A percentile compares a stretch with the other conserved stretches of the same genome.
phyloP scores from a whole-genome alignment of 176 grass and related monocot genomes.

The Rhipidocladum racemiflorum region DNA sequence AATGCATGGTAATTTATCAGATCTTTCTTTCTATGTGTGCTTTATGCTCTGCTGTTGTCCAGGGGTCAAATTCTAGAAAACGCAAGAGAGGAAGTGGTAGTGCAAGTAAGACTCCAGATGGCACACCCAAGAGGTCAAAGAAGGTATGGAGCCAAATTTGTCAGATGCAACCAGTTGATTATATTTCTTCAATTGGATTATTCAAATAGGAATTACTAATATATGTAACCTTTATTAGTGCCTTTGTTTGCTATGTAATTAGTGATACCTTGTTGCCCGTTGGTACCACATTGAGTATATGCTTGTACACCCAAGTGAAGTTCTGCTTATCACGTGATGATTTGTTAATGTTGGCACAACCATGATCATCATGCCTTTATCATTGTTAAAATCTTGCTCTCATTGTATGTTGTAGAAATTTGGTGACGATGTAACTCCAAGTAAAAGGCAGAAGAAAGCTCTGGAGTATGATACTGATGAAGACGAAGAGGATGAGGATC shows the following conservation, averaged over 20 bases:
- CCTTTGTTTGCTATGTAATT: background rate
- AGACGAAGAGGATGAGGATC: constrained; percentile 45
- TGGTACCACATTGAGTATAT: constrained; percentile 1
- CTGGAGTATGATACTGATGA: constrained; percentile 52
- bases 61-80: constrained; percentile 76
- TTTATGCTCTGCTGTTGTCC: constrained; percentile 22
- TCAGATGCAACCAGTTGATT: constrained; percentile 9
- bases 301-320: background rate
- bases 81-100: constrained; percentile 60
- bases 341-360: constrained; percentile 14
- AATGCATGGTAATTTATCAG: constrained; percentile 9
- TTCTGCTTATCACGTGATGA: constrained; percentile 25
- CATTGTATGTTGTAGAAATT: constrained; percentile 45
- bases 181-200: background rate
- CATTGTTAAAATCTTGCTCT: constrained; percentile 9
- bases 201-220: background rate
- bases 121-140: constrained; percentile 49
- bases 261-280: constrained; percentile 6
- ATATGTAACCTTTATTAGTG: background rate
- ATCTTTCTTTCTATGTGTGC: background rate
- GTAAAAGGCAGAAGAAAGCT: constrained; percentile 33
- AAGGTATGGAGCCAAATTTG: constrained; percentile 51
- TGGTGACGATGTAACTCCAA: constrained; percentile 18
- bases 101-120: constrained; percentile 49
- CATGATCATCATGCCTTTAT: constrained; percentile 18